Evolutionary conservation across 164 flowering plant genomes (phyloP), one percentile per base, ranked within the genome.

Genomic region (Piper betle): DNA sequence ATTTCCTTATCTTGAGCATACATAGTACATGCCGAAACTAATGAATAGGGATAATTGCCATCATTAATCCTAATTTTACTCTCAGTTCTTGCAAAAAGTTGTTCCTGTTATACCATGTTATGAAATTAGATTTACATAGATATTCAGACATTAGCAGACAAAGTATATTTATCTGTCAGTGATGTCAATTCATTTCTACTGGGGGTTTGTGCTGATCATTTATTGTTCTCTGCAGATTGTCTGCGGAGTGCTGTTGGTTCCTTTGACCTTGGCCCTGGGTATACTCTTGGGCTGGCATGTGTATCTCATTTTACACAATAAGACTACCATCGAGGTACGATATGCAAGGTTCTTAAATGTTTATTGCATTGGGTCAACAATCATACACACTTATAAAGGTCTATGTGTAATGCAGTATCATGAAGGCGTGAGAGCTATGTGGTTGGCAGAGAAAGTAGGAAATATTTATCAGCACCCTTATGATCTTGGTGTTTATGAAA

Each of bases 361-460:
- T 25, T 0, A 25, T 25, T 2, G 33, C 33, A 25, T 25, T 25
- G 33, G 1, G 2, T 25, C 33, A 25, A 25, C 33, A 25, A 25
- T 25, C 1, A 0, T 25, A 25, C 2, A 2, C 33, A 25, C 33
- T 25, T 25, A 15, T 25, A 39, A 17, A 64, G 39, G 59, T 59
- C 42, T 50, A 0, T 57, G 38, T 9, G 37, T 39, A 39, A 76
- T 68, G 64, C 82, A 92, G 98, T 83, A 89, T 67, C 86, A 89
- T 65, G 98, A 92, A 83, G 98, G 98, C 57, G 98, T 92, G n/a
- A 83, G 96, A 74, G 93, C 98, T 55, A 77, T 86, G 85, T 85
- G 89, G 93, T 83, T 92, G 64, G 98, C 93, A 17, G 86, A 85
- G 72, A 88, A 92, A 73, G 96, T 87, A 65, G 96, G 96, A 62